Conservation (phyloP, 345 rosid genomes). For the Cochlearia excelsa region DNA sequence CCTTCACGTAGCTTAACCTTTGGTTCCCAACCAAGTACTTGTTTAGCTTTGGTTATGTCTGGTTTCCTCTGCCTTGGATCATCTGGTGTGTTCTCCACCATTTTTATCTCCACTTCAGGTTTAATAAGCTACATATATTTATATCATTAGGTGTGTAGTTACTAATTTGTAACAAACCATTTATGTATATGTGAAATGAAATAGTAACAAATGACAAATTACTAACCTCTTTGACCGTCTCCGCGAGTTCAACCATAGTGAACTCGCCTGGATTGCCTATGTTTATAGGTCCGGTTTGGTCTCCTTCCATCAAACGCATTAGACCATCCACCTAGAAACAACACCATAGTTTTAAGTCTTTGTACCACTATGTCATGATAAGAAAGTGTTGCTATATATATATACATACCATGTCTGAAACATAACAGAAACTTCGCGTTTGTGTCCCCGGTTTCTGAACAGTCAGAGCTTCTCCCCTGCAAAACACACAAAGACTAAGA, state of each 20-base stretch:
- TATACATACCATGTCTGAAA: constrained; percentile 79
- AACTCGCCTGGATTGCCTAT: constrained; percentile 96
- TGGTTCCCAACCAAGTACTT: constrained; percentile 90
- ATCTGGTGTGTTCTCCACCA: constrained; percentile 90
- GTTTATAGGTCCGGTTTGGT: constrained; percentile 85
- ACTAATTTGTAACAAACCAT: neutral
- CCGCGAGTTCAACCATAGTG: constrained; percentile 85
- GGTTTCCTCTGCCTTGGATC: constrained; percentile 98
- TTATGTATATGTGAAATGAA: neutral
- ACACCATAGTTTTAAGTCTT: neutral
- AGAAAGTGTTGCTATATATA: constrained; percentile 1
- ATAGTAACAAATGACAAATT: neutral
- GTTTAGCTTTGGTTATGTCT: constrained; percentile 72
- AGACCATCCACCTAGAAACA: constrained; percentile 78
- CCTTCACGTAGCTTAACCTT: constrained; percentile 80
- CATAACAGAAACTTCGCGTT: constrained; percentile 96
- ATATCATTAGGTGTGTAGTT: neutral
- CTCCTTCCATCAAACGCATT: constrained; percentile 91
- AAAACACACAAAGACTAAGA: neutral
- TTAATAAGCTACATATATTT: constrained; percentile 58
- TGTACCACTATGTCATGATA: neutral
- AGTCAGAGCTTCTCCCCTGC: constrained; percentile 78
- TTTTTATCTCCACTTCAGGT: constrained; percentile 58
- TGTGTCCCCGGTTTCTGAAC: constrained; percentile 96
- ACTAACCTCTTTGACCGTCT: constrained; percentile 81